phyloP scores from a whole-genome alignment of 2,329 filamentous ascomycete genomes.

The Boeremia exigua region DNA sequence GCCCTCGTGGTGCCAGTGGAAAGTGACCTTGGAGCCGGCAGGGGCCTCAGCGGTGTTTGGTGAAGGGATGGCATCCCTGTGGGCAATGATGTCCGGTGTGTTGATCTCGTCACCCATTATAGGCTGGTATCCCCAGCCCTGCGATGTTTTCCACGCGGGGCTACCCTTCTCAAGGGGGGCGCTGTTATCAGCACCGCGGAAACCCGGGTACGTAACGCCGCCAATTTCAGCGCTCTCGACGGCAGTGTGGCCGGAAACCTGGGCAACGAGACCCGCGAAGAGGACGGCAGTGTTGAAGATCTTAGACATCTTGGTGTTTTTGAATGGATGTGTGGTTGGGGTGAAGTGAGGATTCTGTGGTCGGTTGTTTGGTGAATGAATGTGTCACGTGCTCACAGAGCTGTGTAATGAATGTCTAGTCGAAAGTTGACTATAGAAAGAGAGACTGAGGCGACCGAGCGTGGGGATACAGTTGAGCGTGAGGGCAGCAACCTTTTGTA shows the following conservation, averaged over 20 bases:
- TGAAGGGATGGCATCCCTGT: conserved; percentile 38
- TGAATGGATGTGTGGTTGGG: background rate
- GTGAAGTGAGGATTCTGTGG: conserved; percentile 10
- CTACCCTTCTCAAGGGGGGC: conserved; percentile 34
- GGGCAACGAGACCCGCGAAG: conserved; percentile 35
- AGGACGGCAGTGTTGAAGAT: conserved; percentile 36
- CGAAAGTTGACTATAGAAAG: conserved; percentile 31
- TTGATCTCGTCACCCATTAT: conserved; percentile 36
- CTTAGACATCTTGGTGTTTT: conserved; percentile 32
- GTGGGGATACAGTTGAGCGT: conserved; percentile 1
- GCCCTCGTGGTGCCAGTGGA: conserved; percentile 41
- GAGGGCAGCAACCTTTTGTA: conserved; percentile 14
- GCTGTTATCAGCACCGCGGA: conserved; percentile 32
- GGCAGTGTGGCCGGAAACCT: conserved; percentile 34
- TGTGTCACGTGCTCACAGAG: conserved; percentile 38
- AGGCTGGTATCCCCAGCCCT: conserved; percentile 42
- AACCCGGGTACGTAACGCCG: conserved; percentile 39
- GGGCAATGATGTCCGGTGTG: conserved; percentile 39
- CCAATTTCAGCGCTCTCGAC: conserved; percentile 36
- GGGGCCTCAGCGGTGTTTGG: conserved; percentile 37
- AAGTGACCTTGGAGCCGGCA: conserved; percentile 39
- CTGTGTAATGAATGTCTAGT: conserved; percentile 38
- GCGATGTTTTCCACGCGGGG: conserved; percentile 43
- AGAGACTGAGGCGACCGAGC: conserved; percentile 28
- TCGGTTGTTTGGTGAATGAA: conserved; percentile 20